Evolutionary conservation across 345 rosid genomes (phyloP), one percentile per base, ranked within the genome.

Genomic region (Clausena lansium): DNA sequence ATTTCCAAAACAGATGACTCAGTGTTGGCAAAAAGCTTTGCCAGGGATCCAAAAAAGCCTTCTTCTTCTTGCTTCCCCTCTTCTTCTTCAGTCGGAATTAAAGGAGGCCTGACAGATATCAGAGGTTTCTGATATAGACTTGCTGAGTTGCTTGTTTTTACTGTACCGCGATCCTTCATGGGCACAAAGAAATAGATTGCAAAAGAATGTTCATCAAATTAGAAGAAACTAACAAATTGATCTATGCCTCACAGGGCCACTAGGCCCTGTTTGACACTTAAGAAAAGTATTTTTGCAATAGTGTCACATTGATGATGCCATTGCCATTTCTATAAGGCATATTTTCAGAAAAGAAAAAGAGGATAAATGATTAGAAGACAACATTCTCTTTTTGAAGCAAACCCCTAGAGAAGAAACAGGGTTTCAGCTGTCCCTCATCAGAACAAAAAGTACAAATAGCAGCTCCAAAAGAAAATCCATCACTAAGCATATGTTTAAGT

Each of bases 1-100:
- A 96, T 89, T 81, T 93, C 99, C 67, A 78, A 52, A n/a, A 81
- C 69, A 67, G 90, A 86, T 62, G 87, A 82, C 76, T 92, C 84
- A n/a, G 85, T 84, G 79, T 85, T 89, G 24, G 74, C 78, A 28
- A 91, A 63, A 67, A 96, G 89, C 80, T 88, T 86, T 57, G 76
- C 81, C 20, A 96, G 80, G 73, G 95, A 89, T 77, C 87, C 93
- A 32, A 91, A 88, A 66, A 92, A 82, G 68, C 91, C 88, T 85
- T 94, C 98, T 71, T 96, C 98, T 71, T 94, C 98, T 66, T 88
- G 93, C 76, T 88, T 93, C 77, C 89, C 97, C 77, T 77, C 88
- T 64, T 90, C 94, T 47, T 87, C 89, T 83, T 85, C 92, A 0
- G 86, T 83, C 28, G 87, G 95, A 81, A 92, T 89, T 78, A 96